Percentiles rank a stretch among this genome's conserved stretches.
Conservation (phyloP, 2,329 filamentous ascomycete species). For the Aaosphaeria arxii region DNA sequence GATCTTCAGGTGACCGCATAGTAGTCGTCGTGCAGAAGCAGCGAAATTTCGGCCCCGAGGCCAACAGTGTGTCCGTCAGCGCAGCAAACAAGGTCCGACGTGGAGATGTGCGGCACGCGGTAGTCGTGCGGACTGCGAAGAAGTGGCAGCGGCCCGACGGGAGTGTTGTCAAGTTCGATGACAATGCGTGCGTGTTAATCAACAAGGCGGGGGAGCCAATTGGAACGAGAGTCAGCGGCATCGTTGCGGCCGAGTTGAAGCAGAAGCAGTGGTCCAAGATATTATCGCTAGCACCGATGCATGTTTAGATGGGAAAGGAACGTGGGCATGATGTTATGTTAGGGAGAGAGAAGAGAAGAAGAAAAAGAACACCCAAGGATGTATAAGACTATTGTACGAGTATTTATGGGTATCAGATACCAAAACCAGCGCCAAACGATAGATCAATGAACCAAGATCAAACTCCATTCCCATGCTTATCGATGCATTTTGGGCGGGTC, state of each 20-base stretch:
- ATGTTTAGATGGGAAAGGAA: slow-evolving; percentile 50
- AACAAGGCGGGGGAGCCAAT: slow-evolving; percentile 97
- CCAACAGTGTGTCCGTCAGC: slow-evolving; percentile 67
- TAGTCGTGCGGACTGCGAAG: slow-evolving; percentile 89
- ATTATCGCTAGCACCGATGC: slow-evolving; percentile 85
- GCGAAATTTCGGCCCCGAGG: slow-evolving; percentile 70
- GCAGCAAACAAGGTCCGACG: slow-evolving; percentile 90
- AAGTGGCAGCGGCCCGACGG: slow-evolving; percentile 85
- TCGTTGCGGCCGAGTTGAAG: slow-evolving; percentile 86
- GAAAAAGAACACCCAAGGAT: background rate
- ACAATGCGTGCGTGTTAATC: slow-evolving; percentile 96
- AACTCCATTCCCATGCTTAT: slow-evolving; percentile 31
- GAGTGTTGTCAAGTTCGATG: slow-evolving; percentile 87
- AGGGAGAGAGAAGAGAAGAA: background rate
- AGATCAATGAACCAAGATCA: slow-evolving; percentile 13
- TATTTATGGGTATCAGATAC: slow-evolving; percentile 36
- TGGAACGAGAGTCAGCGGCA: slow-evolving; percentile 70
- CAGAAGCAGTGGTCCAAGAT: slow-evolving; percentile 99
- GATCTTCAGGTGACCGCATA: slow-evolving; percentile 77
- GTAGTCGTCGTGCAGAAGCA: slow-evolving; percentile 98
- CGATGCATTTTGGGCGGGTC: background rate
- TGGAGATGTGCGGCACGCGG: slow-evolving; percentile 93
- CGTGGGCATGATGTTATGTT: slow-evolving; percentile 2
- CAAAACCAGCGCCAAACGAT: slow-evolving; percentile 25
- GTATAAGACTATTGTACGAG: slow-evolving; percentile 23